phyloP scores from a whole-genome alignment of 805 yeast species.

The Saccharomycopsis guyanensis region DNA sequence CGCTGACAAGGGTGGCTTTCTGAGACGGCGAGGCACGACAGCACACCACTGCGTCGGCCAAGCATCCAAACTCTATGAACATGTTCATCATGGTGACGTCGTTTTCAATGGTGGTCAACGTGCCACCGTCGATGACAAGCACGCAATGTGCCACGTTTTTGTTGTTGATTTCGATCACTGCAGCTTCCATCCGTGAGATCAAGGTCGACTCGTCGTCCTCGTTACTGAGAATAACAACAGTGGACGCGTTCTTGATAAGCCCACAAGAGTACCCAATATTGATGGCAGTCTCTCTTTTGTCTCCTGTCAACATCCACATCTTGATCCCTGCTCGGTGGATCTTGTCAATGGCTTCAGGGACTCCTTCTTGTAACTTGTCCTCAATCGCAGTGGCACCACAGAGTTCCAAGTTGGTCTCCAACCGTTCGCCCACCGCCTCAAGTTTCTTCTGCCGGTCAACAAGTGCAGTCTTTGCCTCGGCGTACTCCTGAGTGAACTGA shows the following conservation, averaged over 20 bases:
- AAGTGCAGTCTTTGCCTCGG: slow-evolving; percentile 70
- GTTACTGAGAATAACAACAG: slow-evolving; percentile 61
- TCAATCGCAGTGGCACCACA: slow-evolving; percentile 96
- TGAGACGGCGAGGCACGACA: slow-evolving; percentile 98
- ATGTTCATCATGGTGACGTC: slow-evolving; percentile 66
- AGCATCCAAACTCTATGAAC: slow-evolving; percentile 78
- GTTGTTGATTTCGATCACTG: slow-evolving; percentile 61
- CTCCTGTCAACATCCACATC: slow-evolving; percentile 98
- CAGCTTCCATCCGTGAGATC: slow-evolving; percentile 51
- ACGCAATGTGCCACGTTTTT: slow-evolving; percentile 91
- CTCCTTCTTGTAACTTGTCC: slow-evolving; percentile 95
- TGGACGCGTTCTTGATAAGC: slow-evolving; percentile 85
- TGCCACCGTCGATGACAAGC: slow-evolving; percentile 89
- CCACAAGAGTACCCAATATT: slow-evolving; percentile 95
- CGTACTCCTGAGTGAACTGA: slow-evolving; percentile 60
- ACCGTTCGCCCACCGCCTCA: slow-evolving; percentile 60
- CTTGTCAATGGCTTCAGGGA: slow-evolving; percentile 88
- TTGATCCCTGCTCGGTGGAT: slow-evolving; percentile 88
- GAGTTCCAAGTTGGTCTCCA: slow-evolving; percentile 64
- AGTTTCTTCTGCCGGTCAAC: slow-evolving; percentile 57
- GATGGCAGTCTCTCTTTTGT: slow-evolving; percentile 95
- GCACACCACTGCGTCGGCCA: slow-evolving; percentile 84
- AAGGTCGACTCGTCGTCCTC: slow-evolving; percentile 50
- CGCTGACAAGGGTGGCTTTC: slow-evolving; percentile 80
- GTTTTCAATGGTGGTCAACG: slow-evolving; percentile 62